Conservation (phyloP, 129 eudicot genomes). For the Tagetes patula region DNA sequence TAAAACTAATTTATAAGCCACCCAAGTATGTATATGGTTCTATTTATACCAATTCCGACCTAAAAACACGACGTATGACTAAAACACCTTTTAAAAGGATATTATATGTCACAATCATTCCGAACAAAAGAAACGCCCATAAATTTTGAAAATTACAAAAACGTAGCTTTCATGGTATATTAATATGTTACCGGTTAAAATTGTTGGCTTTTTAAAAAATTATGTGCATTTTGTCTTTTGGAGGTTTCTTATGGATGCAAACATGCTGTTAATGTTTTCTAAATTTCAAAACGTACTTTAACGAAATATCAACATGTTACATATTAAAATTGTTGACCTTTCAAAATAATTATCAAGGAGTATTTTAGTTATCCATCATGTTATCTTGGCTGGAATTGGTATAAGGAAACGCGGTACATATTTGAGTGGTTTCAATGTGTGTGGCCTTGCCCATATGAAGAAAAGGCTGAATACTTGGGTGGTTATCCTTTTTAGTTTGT, state of each 20-base stretch:
- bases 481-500: neutral
- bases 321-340: neutral
- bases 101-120: neutral
- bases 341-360: neutral
- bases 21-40: neutral
- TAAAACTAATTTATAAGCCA: neutral
- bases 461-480: neutral
- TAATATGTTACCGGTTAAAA: neutral
- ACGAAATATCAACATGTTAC: neutral
- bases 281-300: neutral
- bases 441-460: neutral
- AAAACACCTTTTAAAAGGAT: neutral
- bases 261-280: neutral
- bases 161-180: neutral
- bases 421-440: neutral
- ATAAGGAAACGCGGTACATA: neutral
- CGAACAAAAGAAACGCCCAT: neutral
- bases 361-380: neutral
- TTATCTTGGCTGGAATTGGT: neutral
- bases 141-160: neutral
- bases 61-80: neutral
- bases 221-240: neutral
- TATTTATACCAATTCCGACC: neutral
- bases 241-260: neutral
- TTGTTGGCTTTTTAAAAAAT: neutral